Evolutionary conservation across 2,329 filamentous ascomycete genomes (phyloP).

Genomic region (Ophiocordyceps australis): DNA sequence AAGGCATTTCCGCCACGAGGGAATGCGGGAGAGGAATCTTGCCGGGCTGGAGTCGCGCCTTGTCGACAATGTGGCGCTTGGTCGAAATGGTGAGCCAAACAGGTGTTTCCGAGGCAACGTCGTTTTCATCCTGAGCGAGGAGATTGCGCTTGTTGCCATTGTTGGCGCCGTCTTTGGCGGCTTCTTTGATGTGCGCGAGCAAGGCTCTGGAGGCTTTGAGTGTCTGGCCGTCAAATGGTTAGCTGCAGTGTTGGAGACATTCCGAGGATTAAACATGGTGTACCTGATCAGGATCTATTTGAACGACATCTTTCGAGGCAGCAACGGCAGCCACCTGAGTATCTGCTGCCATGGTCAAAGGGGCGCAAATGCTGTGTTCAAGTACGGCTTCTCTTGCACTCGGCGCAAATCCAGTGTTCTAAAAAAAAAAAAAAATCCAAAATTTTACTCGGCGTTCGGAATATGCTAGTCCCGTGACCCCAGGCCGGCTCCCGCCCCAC

Average conservation of each 20-base stretch:
- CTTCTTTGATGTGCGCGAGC: constrained; percentile 40
- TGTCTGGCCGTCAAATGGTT: constrained; percentile 19
- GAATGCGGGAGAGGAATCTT: constrained; percentile 68
- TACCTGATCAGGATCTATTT: constrained; percentile 24
- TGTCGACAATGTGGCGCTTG: constrained; percentile 51
- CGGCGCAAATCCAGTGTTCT: too few species aligned
- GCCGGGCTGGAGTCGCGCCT: constrained; percentile 62
- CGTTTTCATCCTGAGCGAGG: constrained; percentile 26
- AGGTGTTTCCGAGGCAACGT: constrained; percentile 27
- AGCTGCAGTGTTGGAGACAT: background rate
- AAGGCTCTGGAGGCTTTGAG: constrained; percentile 46
- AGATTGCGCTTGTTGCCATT: constrained; percentile 36
- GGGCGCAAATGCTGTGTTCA: too few species aligned
- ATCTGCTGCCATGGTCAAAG: too few species aligned
- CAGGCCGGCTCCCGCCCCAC: constrained; percentile 1
- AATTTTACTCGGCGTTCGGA: constrained; percentile 15
- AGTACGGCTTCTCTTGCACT: too few species aligned
- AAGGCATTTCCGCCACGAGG: constrained; percentile 42
- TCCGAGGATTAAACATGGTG: constrained; percentile 1
- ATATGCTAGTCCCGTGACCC: constrained; percentile 12
- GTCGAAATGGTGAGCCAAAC: constrained; percentile 46
- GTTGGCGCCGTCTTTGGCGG: constrained; percentile 25
- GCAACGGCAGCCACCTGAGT: too few species aligned
- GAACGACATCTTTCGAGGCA: constrained; percentile 12
- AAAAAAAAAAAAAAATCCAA: constrained; percentile 9